phyloP scores from a whole-genome alignment of 768 basidiomycete genomes.

The Rhodotorula babjevae region DNA sequence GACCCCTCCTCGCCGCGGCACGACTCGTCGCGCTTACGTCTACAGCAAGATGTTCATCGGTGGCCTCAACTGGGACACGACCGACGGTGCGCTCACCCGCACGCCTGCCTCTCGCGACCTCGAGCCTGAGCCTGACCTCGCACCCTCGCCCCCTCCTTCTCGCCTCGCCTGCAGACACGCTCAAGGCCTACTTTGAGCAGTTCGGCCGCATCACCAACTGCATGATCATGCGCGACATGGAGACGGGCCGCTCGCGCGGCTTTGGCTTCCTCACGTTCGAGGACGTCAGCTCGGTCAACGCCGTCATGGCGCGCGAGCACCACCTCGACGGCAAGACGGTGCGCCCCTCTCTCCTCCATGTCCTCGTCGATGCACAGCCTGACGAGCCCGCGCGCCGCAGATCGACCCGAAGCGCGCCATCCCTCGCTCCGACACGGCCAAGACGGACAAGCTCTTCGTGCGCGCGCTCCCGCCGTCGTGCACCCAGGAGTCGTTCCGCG shows the following conservation, averaged over 20 bases:
- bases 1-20: slow-evolving; percentile 24
- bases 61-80: slow-evolving; percentile 99
- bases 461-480: slow-evolving; percentile 87
- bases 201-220: slow-evolving; percentile 96
- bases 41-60: slow-evolving; percentile 98
- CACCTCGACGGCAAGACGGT: slow-evolving; percentile 96
- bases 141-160: too few relatives aligned
- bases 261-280: slow-evolving; percentile 98
- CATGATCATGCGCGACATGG: slow-evolving; percentile 95
- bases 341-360: slow-evolving; percentile 48
- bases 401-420: slow-evolving; percentile 99
- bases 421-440: slow-evolving; percentile 86
- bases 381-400: slow-evolving; percentile 51
- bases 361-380: neutral
- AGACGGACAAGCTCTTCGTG: slow-evolving; percentile 78
- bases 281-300: slow-evolving; percentile 84
- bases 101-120: slow-evolving; percentile 61
- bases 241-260: slow-evolving; percentile 82
- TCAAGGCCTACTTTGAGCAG: slow-evolving; percentile 77
- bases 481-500: slow-evolving; percentile 86
- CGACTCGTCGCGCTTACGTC: slow-evolving; percentile 27
- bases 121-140: neutral
- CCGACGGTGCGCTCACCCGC: slow-evolving; percentile 72
- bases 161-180: slow-evolving; percentile 43
- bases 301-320: slow-evolving; percentile 92